phyloP scores from a whole-genome alignment of 2,329 filamentous ascomycete species.

The Alternaria rosae region DNA sequence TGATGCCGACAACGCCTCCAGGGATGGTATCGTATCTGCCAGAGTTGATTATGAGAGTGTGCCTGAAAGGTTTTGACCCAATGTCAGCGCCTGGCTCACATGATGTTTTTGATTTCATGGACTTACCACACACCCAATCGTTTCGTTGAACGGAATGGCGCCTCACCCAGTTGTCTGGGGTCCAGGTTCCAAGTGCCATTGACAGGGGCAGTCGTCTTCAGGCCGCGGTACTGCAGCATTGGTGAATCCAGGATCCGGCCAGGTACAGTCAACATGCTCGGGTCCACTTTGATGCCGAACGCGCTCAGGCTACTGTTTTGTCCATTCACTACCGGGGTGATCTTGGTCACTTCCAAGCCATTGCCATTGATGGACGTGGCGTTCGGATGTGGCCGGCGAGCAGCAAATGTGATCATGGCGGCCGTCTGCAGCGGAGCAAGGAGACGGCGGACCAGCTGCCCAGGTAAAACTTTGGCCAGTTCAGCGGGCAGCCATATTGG shows the following conservation, averaged over 20 bases:
- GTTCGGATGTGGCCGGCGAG: constrained; percentile 38
- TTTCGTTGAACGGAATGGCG: constrained; percentile 35
- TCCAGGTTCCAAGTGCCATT: constrained; percentile 76
- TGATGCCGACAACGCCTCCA: constrained; percentile 22
- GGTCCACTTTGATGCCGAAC: constrained; percentile 71
- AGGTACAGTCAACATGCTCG: constrained; percentile 72
- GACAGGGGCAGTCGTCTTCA: constrained; percentile 43
- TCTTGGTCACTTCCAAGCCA: constrained; percentile 37
- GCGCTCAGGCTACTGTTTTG: constrained; percentile 37
- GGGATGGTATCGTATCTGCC: constrained; percentile 24
- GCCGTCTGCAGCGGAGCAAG: constrained; percentile 39
- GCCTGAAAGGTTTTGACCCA: constrained; percentile 8
- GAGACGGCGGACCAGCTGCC: constrained; percentile 38
- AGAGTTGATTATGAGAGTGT: constrained; percentile 40
- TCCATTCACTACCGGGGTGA: constrained; percentile 29
- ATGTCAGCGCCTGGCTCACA: neutral
- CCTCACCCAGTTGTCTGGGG: constrained; percentile 22
- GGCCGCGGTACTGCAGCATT: constrained; percentile 63
- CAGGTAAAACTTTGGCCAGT: constrained; percentile 41
- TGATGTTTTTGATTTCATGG: too few relatives aligned
- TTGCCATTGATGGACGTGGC: constrained; percentile 38
- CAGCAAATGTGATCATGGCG: constrained; percentile 44
- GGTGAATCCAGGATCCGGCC: constrained; percentile 74
- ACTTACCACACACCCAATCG: constrained; percentile 26
- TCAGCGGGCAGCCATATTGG: constrained; percentile 47